Base-by-base conservation (phyloP, 352 stramenopile species). In the Phytophthora melonis region DNA sequence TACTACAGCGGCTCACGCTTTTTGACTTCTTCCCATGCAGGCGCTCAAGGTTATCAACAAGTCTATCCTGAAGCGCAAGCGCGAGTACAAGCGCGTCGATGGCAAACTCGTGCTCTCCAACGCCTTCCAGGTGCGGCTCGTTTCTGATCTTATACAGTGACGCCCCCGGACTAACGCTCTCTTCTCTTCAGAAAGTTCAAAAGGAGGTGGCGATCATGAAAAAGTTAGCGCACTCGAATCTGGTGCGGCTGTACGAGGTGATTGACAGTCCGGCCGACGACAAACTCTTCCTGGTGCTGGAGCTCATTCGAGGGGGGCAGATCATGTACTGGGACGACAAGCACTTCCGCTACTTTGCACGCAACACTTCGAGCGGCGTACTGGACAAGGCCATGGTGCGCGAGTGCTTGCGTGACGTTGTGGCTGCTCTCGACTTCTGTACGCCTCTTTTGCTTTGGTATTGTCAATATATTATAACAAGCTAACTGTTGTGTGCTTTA, bases 311-410 rank as follows among this genome's bases (percentile, higher is more conserved):
- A 25, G 85, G 88, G 45, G 91, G 91, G 1, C 87, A 95, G 34
- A 81, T 95, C 47, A 96, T 97, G 91, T 64, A 92, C 58, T 97
- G 88, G 86, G 89, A 97, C 66, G 79, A 93, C 43, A 87, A 93
- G 43, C 58, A 73, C 7, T 90, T 90, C 30, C 75, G 76, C 14
- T 97, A 97, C 53, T 76, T 72, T 9, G 77, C 72, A 13, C 58
- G 53, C 16, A 70, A 72, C 34, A 79, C 65, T 0, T 13, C 68
- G 3, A 72, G 27, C 8, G 83, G 76, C 8, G 68, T 87, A 6
- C 49, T 90, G 11, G 56, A 62, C 21, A 80, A 72, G n/a, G 68
- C 78, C 27, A 63, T 78, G n/a, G 87, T 83, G 19, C 86, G 84
- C 27, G 68, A 77, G 8, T 94, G 92, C 58, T 80, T 97, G 65